Percentiles rank a stretch among this genome's conserved stretches.
These are phyloP conservation scores for Backusella tuberculispora DNA, from an alignment of 192 early-diverging fungal species.

Conservation along the genomic window DNA sequence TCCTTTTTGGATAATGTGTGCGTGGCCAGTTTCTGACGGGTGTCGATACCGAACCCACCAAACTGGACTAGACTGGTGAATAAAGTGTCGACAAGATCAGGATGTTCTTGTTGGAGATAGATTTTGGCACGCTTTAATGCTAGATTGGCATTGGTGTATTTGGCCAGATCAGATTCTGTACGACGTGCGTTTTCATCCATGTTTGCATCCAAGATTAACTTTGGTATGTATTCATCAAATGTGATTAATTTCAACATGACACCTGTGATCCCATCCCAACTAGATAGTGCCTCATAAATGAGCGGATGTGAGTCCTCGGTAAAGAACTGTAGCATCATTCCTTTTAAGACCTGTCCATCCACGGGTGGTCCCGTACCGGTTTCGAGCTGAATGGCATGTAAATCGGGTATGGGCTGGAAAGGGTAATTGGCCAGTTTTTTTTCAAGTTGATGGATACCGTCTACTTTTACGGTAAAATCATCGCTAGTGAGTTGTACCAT, in stretches of 20 bases:
- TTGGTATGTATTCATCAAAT: slow-evolving; percentile 32
- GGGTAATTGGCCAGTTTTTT: slow-evolving; percentile 22
- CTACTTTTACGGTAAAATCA: slow-evolving; percentile 7
- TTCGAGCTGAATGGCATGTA: slow-evolving; percentile 23
- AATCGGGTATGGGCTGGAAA: background rate
- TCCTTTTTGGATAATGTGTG: slow-evolving; percentile 23
- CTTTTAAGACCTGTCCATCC: slow-evolving; percentile 25
- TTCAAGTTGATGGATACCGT: slow-evolving; percentile 12
- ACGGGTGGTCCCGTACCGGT: background rate
- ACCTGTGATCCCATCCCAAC: slow-evolving; percentile 20
- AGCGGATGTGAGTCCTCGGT: background rate
- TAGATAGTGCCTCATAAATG: slow-evolving; percentile 22
- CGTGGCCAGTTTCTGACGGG: background rate
- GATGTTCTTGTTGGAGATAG: slow-evolving; percentile 18
- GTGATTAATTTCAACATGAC: slow-evolving; percentile 28
- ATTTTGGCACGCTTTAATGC: slow-evolving; percentile 17
- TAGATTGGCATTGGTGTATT: slow-evolving; percentile 3
- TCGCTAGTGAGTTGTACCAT: slow-evolving; percentile 22
- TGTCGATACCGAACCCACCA: slow-evolving; percentile 1
- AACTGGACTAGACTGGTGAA: slow-evolving; percentile 9
- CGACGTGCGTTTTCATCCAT: slow-evolving; percentile 15
- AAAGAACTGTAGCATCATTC: background rate
- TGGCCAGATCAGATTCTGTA: slow-evolving; percentile 17
- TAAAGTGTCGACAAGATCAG: slow-evolving; percentile 19
- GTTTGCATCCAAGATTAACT: slow-evolving; percentile 24